A percentile compares a stretch with the other conserved stretches of the same genome.
phyloP scores from a whole-genome alignment of 139 green algal genomes.

The Chlorella sp. region DNA sequence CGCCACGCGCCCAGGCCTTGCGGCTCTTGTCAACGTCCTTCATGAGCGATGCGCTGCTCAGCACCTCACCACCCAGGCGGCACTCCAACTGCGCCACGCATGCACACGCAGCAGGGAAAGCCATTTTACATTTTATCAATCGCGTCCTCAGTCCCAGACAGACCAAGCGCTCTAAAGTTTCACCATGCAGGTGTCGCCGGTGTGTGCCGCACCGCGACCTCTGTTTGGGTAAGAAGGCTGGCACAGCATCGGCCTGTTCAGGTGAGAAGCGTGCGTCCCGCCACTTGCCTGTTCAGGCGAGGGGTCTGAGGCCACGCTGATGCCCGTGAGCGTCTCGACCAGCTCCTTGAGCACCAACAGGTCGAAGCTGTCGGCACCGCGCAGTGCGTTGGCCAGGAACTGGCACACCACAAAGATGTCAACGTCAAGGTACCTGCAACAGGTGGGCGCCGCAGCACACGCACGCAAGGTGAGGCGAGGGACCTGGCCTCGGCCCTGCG shows the following conservation, averaged over 20 bases:
- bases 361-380: conserved; percentile 53
- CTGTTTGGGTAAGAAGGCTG: no score
- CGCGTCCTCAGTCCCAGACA: no score
- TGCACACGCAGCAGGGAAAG: no score
- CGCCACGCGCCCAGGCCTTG: conserved; percentile 15
- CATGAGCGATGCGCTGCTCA: neutral
- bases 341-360: conserved; percentile 53
- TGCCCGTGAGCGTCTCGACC: conserved; percentile 11
- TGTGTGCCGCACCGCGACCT: no score
- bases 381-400: conserved; percentile 72
- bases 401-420: conserved; percentile 47
- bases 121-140: no score
- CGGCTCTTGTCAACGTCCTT: conserved; percentile 7
- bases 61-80: neutral
- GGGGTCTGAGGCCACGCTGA: conserved; percentile 1
- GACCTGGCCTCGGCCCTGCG: no score
- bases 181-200: no score
- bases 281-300: conserved; percentile 3
- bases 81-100: conserved; percentile 2
- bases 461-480: no score
- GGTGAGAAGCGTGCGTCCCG: neutral
- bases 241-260: no score
- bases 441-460: no score
- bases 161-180: no score
- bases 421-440: conserved; percentile 34